Conservation (phyloP, 2,329 filamentous ascomycete species). For the Purpureocillium lavendulum region DNA sequence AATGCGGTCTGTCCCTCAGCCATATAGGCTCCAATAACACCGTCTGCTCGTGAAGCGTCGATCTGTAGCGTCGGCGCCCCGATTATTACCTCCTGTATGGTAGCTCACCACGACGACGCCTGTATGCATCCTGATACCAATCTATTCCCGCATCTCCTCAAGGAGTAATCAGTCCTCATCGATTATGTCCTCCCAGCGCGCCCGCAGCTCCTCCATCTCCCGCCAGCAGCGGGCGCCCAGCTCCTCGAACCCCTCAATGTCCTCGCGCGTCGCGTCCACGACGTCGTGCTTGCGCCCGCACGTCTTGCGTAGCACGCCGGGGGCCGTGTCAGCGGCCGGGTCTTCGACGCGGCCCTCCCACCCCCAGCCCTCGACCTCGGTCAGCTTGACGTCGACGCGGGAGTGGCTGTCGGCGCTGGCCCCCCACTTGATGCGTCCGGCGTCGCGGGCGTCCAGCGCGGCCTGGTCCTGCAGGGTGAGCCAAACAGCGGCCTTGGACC, state of each 20-base stretch:
- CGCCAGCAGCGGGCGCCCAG: conserved; percentile 55
- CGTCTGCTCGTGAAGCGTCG: no score
- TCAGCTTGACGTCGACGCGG: conserved; percentile 57
- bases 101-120: neutral
- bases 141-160: no score
- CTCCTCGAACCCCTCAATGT: conserved; percentile 52
- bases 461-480: conserved; percentile 61
- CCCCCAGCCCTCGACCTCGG: conserved; percentile 84
- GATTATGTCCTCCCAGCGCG: conserved; percentile 49
- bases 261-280: conserved; percentile 51
- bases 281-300: conserved; percentile 52
- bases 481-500: conserved; percentile 70
- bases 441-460: conserved; percentile 46
- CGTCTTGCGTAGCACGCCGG: conserved; percentile 40
- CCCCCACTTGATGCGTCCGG: conserved; percentile 71
- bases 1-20: no score
- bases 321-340: conserved; percentile 31
- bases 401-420: conserved; percentile 56
- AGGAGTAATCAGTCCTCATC: conserved; percentile 9
- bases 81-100: no score
- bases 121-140: neutral
- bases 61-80: no score
- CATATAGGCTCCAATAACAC: no score
- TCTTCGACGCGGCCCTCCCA: conserved; percentile 52
- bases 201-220: conserved; percentile 63